A percentile compares a stretch with the other conserved stretches of the same genome.
Evolutionary conservation across 345 rosid species (phyloP).

Genomic region (Sonneratia alba): DNA sequence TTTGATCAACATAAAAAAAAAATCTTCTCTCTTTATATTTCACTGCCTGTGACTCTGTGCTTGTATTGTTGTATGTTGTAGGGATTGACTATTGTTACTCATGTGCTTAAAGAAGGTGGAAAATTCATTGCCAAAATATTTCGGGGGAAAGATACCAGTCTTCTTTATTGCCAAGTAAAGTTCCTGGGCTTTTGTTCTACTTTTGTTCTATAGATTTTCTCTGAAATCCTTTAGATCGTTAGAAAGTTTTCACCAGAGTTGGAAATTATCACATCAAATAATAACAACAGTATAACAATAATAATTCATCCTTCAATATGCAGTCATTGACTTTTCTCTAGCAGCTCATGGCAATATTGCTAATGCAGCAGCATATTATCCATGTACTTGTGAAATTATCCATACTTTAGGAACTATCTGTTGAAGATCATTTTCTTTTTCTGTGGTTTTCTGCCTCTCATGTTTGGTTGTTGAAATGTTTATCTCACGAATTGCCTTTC

Average conservation of each 20-base stretch:
- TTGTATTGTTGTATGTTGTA: constrained; percentile 15
- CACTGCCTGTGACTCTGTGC: background rate
- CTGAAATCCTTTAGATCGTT: too few species aligned
- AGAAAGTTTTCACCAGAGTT: too few species aligned
- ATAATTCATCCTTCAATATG: too few species aligned
- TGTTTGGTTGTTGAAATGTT: constrained; percentile 2
- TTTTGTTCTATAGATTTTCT: too few species aligned
- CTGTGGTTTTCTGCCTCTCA: background rate
- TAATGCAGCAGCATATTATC: too few species aligned
- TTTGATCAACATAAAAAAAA: background rate
- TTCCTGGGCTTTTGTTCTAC: constrained; percentile 8
- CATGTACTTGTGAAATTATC: background rate
- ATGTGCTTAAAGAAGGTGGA: constrained; percentile 84
- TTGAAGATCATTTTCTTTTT: background rate
- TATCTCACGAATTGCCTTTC: background rate
- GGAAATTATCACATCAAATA: too few species aligned
- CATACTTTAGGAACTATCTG: background rate
- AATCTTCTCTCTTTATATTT: background rate
- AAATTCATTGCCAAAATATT: constrained; percentile 87
- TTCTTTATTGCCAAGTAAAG: constrained; percentile 80
- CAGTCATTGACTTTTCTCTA: too few species aligned
- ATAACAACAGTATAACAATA: too few species aligned
- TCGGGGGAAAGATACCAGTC: constrained; percentile 99
- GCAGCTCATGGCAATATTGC: too few species aligned
- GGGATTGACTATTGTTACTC: constrained; percentile 90